phyloP scores from a whole-genome alignment of 1,284 basidiomycete genomes.

The Agaricales sp. region DNA sequence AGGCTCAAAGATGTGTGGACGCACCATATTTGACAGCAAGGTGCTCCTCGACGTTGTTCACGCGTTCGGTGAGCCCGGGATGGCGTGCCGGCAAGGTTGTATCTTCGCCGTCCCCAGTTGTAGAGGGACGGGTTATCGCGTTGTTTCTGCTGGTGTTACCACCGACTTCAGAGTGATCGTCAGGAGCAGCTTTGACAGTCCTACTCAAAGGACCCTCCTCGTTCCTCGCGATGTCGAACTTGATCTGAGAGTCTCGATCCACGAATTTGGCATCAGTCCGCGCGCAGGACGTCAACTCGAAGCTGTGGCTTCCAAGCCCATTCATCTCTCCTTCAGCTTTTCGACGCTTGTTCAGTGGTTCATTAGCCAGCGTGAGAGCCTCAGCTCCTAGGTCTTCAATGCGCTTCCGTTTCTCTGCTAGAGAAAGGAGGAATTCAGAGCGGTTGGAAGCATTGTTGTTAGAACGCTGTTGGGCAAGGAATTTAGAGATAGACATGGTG shows the following conservation, averaged over 20 bases:
- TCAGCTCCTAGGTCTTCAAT: slow-evolving; percentile 15
- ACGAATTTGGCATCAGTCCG: slow-evolving; percentile 60
- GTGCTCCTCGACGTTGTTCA: slow-evolving; percentile 58
- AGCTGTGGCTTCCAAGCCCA: slow-evolving; percentile 16
- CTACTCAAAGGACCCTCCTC: slow-evolving; percentile 62
- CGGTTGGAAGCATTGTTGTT: slow-evolving; percentile 68
- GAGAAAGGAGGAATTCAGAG: slow-evolving; percentile 53
- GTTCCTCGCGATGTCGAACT: slow-evolving; percentile 74
- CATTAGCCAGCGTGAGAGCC: slow-evolving; percentile 6
- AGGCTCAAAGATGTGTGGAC: too few species aligned
- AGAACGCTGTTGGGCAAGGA: slow-evolving; percentile 57
- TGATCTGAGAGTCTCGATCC: slow-evolving; percentile 67
- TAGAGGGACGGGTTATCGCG: slow-evolving; percentile 9
- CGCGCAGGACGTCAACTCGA: slow-evolving; percentile 45
- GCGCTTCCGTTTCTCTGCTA: slow-evolving; percentile 41
- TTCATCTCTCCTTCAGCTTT: slow-evolving; percentile 1
- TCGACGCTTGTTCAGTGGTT: slow-evolving; percentile 2
- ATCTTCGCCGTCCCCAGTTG: slow-evolving; percentile 18
- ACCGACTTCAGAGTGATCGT: slow-evolving; percentile 9
- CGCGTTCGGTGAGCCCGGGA: slow-evolving; percentile 51
- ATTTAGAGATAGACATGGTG: slow-evolving; percentile 56
- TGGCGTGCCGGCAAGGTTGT: slow-evolving; percentile 28
- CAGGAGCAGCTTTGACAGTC: slow-evolving; percentile 28
- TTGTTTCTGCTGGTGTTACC: slow-evolving; percentile 2
- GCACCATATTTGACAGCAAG: slow-evolving; percentile 62